phyloP scores from a whole-genome alignment of 306 rosid genomes.

The Dryas alaskensis region DNA sequence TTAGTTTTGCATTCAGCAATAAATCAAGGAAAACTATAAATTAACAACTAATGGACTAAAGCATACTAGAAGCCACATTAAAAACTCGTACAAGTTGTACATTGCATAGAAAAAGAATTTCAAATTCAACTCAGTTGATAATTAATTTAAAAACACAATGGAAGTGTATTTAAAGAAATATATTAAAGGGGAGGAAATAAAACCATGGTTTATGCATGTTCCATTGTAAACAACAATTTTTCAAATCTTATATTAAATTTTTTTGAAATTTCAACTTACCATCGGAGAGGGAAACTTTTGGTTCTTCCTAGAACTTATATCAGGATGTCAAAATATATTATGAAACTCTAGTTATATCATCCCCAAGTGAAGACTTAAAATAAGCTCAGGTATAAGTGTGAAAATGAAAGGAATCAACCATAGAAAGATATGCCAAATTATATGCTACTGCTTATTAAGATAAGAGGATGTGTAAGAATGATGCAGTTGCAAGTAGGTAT shows the following conservation, averaged over 20 bases:
- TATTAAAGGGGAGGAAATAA: too few relatives aligned
- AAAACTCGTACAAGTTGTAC: background rate
- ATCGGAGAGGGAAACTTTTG: too few relatives aligned
- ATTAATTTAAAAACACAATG: too few relatives aligned
- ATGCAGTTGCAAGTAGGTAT: background rate
- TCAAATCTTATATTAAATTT: too few relatives aligned
- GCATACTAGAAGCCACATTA: background rate
- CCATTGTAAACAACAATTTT: too few relatives aligned
- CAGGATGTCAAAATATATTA: too few relatives aligned
- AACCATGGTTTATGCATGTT: too few relatives aligned
- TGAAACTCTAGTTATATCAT: too few relatives aligned
- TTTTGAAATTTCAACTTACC: too few relatives aligned
- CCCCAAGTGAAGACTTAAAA: background rate
- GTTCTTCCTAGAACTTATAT: too few relatives aligned
- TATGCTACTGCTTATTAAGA: background rate
- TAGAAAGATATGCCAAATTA: background rate
- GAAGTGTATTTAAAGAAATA: too few relatives aligned
- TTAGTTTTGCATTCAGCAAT: conserved; percentile 25
- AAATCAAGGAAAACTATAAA: conserved; percentile 1
- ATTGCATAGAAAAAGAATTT: background rate
- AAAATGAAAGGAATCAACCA: background rate
- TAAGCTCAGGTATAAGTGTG: background rate
- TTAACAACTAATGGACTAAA: background rate
- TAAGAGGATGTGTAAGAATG: background rate
- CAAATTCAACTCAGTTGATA: background rate